A percentile compares a stretch with the other conserved stretches of the same genome.
Conservation (phyloP, 306 rosid genomes). For the Glycyrrhiza uralensis region DNA sequence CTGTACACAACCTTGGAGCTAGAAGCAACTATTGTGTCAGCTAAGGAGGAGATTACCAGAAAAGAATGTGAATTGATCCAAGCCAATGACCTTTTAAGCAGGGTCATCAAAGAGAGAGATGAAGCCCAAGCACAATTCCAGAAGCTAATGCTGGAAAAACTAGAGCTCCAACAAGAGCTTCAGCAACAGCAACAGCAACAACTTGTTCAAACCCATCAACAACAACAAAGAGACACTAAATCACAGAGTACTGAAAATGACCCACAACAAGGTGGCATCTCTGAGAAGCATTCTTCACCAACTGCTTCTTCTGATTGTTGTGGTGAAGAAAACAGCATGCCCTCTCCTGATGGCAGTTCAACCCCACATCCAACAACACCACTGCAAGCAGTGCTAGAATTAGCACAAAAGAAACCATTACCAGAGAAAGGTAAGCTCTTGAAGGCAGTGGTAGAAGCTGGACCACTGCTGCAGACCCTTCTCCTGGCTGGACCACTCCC, state of each 20-base stretch:
- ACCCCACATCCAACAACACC: slow-evolving; percentile 17
- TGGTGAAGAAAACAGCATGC: slow-evolving; percentile 47
- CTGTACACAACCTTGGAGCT: slow-evolving; percentile 62
- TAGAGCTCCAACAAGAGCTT: slow-evolving; percentile 39
- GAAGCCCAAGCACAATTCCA: slow-evolving; percentile 60
- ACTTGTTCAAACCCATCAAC: background rate
- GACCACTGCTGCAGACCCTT: slow-evolving; percentile 76
- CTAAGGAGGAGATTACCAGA: slow-evolving; percentile 60
- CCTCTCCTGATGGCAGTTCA: slow-evolving; percentile 34
- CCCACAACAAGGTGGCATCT: slow-evolving; percentile 27
- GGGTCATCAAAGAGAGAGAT: slow-evolving; percentile 64
- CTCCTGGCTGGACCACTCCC: slow-evolving; percentile 88
- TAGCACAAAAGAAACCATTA: slow-evolving; percentile 50
- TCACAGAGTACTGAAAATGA: slow-evolving; percentile 40
- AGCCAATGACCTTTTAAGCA: slow-evolving; percentile 47
- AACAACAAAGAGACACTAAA: background rate
- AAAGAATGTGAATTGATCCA: slow-evolving; percentile 60
- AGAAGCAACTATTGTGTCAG: slow-evolving; percentile 63
- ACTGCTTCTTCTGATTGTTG: slow-evolving; percentile 38
- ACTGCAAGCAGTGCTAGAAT: slow-evolving; percentile 27
- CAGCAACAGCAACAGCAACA: slow-evolving; percentile 22
- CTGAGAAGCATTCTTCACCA: slow-evolving; percentile 26
- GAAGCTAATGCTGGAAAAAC: slow-evolving; percentile 53
- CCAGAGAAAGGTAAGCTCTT: slow-evolving; percentile 83
- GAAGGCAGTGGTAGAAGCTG: slow-evolving; percentile 85